phyloP scores from a whole-genome alignment of 2,329 filamentous ascomycete species.

The Penicillium digitatum region DNA sequence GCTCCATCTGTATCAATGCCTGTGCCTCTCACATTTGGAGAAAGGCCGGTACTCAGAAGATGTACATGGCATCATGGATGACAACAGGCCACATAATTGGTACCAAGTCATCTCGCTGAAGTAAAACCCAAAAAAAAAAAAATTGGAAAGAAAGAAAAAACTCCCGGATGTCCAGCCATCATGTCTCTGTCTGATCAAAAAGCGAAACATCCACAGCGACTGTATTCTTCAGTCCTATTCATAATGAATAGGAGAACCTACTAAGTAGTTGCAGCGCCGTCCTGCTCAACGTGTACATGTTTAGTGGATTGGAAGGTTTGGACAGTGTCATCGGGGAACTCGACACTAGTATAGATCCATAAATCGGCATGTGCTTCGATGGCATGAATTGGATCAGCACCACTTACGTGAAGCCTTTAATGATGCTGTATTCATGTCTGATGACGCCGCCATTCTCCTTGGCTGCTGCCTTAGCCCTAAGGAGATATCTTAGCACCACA shows the following conservation, averaged over 20 bases:
- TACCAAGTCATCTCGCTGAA: conserved; percentile 21
- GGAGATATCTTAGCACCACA: conserved; percentile 11
- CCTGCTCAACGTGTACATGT: conserved; percentile 73
- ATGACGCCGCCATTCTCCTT: conserved; percentile 76
- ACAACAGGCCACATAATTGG: conserved; percentile 11
- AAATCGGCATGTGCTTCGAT: background rate
- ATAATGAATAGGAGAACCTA: conserved; percentile 41
- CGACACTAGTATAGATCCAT: conserved; percentile 55
- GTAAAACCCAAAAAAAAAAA: conserved; percentile 2
- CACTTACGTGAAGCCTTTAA: conserved; percentile 89
- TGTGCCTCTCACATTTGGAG: background rate
- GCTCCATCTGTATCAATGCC: conserved; percentile 1
- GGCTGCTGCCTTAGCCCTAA: conserved; percentile 72
- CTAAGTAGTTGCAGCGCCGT: conserved; percentile 68
- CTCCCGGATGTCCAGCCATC: background rate
- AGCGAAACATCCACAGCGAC: background rate
- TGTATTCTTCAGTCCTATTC: background rate
- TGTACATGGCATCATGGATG: conserved; percentile 13
- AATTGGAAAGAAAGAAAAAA: background rate
- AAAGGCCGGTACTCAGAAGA: conserved; percentile 5
- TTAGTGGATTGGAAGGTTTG: conserved; percentile 63
- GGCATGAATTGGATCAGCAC: background rate
- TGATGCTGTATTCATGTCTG: conserved; percentile 74
- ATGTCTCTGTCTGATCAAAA: background rate
- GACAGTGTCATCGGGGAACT: conserved; percentile 65